A percentile compares a stretch with the other conserved stretches of the same genome.
These are phyloP conservation scores for Chlamydomonas asymmetrica DNA, from an alignment of 139 green algal species.

Conservation along the genomic window DNA sequence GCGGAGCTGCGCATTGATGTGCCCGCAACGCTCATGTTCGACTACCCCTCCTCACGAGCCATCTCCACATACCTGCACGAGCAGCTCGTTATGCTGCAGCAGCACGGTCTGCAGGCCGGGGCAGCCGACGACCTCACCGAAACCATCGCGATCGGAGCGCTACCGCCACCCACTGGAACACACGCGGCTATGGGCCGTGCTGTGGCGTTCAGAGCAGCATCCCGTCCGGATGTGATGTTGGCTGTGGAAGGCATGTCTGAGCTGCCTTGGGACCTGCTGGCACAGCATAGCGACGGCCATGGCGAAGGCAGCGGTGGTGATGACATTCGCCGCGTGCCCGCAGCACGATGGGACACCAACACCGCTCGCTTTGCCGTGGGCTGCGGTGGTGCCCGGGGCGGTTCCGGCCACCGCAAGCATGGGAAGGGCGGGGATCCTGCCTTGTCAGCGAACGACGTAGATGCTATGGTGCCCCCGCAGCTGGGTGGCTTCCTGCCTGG, in stretches of 20 bases:
- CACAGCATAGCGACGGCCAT: no score
- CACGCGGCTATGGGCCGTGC: no score
- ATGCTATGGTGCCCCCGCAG: conserved; percentile 15
- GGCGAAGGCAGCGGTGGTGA: not conserved
- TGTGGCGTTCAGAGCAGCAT: no score
- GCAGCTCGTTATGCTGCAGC: not conserved
- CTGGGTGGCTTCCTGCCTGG: conserved; percentile 73
- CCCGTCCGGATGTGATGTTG: not conserved
- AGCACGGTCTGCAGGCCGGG: no score
- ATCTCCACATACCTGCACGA: conserved; percentile 18
- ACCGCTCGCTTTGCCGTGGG: conserved; percentile 2
- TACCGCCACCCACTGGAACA: no score
- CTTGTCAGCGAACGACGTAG: not conserved
- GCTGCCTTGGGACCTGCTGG: conserved; percentile 14
- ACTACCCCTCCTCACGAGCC: conserved; percentile 30
- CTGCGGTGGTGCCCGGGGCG: no score
- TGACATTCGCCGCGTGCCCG: conserved; percentile 30
- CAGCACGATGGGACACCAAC: conserved; percentile 51
- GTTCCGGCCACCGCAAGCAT: no score
- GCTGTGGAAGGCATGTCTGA: conserved; percentile 6
- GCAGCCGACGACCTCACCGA: no score
- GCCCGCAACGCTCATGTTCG: conserved; percentile 64
- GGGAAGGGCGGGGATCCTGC: no score
- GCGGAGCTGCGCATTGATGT: conserved; percentile 56
- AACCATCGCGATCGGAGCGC: no score